Conservation (phyloP, 306 rosid genomes). For the Casuarina equisetifolia region DNA sequence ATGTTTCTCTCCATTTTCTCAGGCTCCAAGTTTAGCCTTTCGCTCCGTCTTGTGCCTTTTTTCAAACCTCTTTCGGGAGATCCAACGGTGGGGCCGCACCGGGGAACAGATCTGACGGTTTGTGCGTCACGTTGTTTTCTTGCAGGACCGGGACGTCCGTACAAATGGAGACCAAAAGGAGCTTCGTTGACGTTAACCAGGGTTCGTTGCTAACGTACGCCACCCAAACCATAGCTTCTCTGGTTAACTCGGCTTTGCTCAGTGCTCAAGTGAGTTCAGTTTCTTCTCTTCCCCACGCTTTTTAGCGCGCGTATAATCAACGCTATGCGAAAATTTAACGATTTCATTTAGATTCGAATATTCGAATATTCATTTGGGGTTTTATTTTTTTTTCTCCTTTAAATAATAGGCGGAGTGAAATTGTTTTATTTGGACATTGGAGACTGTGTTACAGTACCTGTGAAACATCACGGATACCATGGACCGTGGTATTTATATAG, state of each 20-base stretch:
- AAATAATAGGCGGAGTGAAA: too few relatives aligned
- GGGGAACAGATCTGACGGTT: conserved; percentile 36
- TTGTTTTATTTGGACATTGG: too few relatives aligned
- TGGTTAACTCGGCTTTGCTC: conserved; percentile 35
- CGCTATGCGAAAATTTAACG: neutral
- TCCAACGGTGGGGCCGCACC: conserved; percentile 24
- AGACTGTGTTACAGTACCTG: too few relatives aligned
- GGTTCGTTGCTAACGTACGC: conserved; percentile 37
- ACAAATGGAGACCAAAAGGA: conserved; percentile 41
- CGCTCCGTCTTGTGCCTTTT: neutral
- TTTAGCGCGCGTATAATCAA: neutral
- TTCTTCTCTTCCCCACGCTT: neutral
- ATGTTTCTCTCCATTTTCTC: neutral
- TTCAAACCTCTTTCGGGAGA: neutral
- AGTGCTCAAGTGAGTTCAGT: conserved; percentile 25
- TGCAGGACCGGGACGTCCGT: conserved; percentile 25
- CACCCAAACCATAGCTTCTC: conserved; percentile 12
- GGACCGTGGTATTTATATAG: too few relatives aligned
- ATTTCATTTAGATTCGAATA: neutral
- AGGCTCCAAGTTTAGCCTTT: neutral
- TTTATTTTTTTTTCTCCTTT: neutral
- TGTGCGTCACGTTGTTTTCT: conserved; percentile 9
- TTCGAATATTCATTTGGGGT: neutral
- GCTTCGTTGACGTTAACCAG: conserved; percentile 21
- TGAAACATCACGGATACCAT: too few relatives aligned